Evolutionary conservation across 768 basidiomycete genomes (phyloP).

Genomic region (Gloeopeniophorella convolvens): DNA sequence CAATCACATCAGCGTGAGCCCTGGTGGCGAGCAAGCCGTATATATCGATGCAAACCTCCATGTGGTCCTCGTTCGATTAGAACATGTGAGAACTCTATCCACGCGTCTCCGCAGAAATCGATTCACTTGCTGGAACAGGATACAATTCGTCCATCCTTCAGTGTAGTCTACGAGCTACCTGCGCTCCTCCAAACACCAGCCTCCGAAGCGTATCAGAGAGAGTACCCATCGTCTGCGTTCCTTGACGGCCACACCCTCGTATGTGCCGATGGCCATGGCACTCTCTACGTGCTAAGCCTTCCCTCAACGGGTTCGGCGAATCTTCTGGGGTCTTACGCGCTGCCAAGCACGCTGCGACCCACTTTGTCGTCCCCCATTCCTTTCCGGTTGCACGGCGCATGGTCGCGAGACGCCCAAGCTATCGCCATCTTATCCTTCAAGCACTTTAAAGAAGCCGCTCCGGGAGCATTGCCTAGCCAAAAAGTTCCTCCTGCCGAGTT

Average conservation of each 20-base stretch:
- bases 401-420: conserved; percentile 32
- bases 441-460: conserved; percentile 26
- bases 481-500: conserved; percentile 39
- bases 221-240: conserved; percentile 71
- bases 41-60: conserved; percentile 64
- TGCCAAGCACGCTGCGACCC: conserved; percentile 26
- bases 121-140: conserved; percentile 38
- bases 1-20: conserved; percentile 63
- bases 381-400: conserved; percentile 41
- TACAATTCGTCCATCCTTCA: conserved; percentile 44
- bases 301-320: conserved; percentile 34
- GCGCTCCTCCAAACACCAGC: conserved; percentile 39
- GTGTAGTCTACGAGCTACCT: conserved; percentile 55
- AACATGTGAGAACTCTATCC: conserved; percentile 43
- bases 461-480: neutral
- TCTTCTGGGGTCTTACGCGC: conserved; percentile 47
- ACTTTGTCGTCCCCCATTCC: conserved; percentile 30
- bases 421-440: conserved; percentile 54
- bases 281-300: conserved; percentile 53
- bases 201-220: conserved; percentile 40
- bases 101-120: conserved; percentile 4
- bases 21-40: conserved; percentile 40
- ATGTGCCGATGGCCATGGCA: conserved; percentile 66
- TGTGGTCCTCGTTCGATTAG: conserved; percentile 53
- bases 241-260: conserved; percentile 43